Percentiles rank a stretch among this genome's conserved stretches.
Evolutionary conservation across 306 rosid species (phyloP).

Genomic region (Lotus japonicus): DNA sequence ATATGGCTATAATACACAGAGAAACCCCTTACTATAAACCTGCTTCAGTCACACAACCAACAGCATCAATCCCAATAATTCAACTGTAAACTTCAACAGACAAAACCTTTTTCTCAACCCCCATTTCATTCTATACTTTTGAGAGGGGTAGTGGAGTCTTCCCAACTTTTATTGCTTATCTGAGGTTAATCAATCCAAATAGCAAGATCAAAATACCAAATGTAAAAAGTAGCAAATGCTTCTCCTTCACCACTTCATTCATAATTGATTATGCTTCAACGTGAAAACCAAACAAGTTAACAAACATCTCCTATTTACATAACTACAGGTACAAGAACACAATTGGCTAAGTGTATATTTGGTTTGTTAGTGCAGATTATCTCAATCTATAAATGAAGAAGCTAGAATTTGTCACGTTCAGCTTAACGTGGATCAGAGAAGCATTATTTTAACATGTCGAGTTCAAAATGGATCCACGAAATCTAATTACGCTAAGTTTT

Average conservation of each 20-base stretch:
- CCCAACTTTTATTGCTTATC: constrained; percentile 7
- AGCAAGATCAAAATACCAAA: neutral
- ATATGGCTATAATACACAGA: neutral
- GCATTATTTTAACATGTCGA: too few species aligned
- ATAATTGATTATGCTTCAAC: too few species aligned
- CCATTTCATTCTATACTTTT: neutral
- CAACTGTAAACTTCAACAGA: neutral
- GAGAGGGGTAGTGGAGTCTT: neutral
- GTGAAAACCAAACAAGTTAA: too few species aligned
- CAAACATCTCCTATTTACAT: neutral
- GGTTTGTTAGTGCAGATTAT: too few species aligned
- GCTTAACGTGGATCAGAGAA: too few species aligned
- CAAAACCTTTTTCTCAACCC: neutral
- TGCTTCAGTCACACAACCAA: constrained; percentile 7
- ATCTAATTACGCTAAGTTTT: too few species aligned
- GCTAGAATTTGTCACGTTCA: too few species aligned
- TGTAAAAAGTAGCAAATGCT: neutral
- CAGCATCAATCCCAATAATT: neutral
- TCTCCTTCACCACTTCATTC: neutral
- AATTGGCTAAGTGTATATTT: too few species aligned
- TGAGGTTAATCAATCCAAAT: neutral
- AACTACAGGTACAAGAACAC: neutral
- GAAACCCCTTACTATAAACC: neutral
- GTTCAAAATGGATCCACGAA: too few species aligned
- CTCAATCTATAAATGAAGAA: too few species aligned